Base-by-base conservation (phyloP, 331 rosid genomes). In the Acacia pycnantha region DNA sequence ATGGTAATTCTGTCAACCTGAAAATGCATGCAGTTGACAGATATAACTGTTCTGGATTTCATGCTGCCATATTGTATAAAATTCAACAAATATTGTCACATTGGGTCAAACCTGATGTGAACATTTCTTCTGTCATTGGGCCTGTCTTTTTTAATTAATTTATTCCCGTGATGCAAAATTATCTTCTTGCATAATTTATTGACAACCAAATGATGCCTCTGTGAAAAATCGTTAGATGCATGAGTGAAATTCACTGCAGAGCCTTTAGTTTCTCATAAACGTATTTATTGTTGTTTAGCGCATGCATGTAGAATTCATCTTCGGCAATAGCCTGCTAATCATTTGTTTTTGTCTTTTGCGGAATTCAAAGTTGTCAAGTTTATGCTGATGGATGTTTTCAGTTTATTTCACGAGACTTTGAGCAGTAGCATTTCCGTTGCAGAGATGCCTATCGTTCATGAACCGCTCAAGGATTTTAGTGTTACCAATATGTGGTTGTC, bases 31-130 rank as follows among this genome's bases (percentile, higher is more conserved):
- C 91, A 77, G 97, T 82, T 86, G 93, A 85, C 86, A 43, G 88
- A 80, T 74, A 83, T 84, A 58, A 87, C 87, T 86, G 74, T 86
- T 77, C 86, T 90, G 88, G 85, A 89, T 91, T 93, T 92, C 82
- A 81, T 90, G 83, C 84, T 85, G 85, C 84, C 83, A 88, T 90
- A 84, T 89, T 91, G 94, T 90, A 92, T 95, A 92, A 91, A 92
- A 83, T 84, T 87, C 86, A 84, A 86, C 87, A 88, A 90, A 90
- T 89, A 88, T 74, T 94, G 92, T 89, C 95, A 81, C 95, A 86
- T 89, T 84, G 82, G 94, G 89, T 84, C 64, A 88, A 90, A 82
- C 61, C 93, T 86, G 84, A 81, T 85, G 96, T 91, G 95, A 91
- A 91, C 97, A 86, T 78, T 86, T 90, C 91, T 87, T 82, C 84